Evolutionary conservation across 306 rosid genomes (phyloP).

Genomic region (Acacia confusa): DNA sequence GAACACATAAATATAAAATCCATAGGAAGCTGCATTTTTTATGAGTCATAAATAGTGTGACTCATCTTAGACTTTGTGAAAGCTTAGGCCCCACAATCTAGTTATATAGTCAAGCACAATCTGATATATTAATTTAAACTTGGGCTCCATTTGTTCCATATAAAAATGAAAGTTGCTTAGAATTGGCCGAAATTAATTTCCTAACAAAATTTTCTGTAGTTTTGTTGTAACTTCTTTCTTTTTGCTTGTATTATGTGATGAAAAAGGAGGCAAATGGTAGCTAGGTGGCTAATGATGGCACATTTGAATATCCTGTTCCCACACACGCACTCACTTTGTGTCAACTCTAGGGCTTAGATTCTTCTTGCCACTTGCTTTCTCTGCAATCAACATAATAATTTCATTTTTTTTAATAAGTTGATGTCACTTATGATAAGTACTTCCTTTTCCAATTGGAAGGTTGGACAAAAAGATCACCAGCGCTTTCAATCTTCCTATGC

Average conservation of each 20-base stretch:
- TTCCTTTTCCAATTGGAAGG: constrained; percentile 53
- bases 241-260: background rate
- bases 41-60: background rate
- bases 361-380: background rate
- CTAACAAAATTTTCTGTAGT: background rate
- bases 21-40: background rate
- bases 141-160: background rate
- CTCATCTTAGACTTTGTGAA: background rate
- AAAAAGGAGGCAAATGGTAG: background rate
- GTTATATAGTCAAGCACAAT: constrained; percentile 5
- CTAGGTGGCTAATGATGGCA: background rate
- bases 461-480: constrained; percentile 91
- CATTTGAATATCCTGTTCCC: background rate
- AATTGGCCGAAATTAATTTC: background rate
- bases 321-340: background rate
- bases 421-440: background rate
- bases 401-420: background rate
- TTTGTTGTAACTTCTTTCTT: background rate
- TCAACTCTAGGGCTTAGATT: background rate
- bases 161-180: background rate
- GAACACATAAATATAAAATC: background rate
- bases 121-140: background rate
- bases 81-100: background rate
- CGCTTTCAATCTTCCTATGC: constrained; percentile 98
- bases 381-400: constrained; percentile 22